Conservation (phyloP, 2,329 filamentous ascomycete genomes). For the Talaromyces amestolkiae region DNA sequence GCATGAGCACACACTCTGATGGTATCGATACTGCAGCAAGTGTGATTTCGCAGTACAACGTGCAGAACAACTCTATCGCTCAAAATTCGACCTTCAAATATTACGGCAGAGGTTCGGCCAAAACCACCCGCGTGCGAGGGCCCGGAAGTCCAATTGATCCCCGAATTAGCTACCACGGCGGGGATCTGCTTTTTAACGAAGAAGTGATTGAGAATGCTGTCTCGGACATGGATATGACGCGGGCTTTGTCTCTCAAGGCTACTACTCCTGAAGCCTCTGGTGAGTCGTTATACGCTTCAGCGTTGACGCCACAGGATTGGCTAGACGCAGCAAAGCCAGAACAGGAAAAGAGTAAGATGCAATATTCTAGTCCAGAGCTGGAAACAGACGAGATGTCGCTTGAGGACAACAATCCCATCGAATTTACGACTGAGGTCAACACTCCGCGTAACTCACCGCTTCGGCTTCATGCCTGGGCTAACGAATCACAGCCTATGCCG, state of each 20-base stretch:
- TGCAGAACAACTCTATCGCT: conserved; percentile 27
- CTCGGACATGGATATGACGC: conserved; percentile 26
- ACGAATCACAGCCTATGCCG: conserved; percentile 22
- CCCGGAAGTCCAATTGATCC: conserved; percentile 28
- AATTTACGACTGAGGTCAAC: conserved; percentile 21
- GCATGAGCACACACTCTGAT: conserved; percentile 29
- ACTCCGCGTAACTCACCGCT: conserved; percentile 30
- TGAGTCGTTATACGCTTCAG: conserved; percentile 26
- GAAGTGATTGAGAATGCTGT: conserved; percentile 25
- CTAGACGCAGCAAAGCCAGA: conserved; percentile 37
- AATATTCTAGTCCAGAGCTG: neutral
- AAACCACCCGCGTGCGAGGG: conserved; percentile 27
- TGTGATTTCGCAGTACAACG: conserved; percentile 30
- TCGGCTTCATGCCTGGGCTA: conserved; percentile 27
- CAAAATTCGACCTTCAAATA: conserved; percentile 30
- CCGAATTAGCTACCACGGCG: conserved; percentile 24
- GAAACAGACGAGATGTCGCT: neutral
- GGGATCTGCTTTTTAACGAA: conserved; percentile 25
- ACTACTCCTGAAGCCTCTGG: conserved; percentile 20
- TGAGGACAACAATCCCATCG: neutral
- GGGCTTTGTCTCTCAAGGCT: conserved; percentile 23
- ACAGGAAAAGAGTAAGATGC: neutral
- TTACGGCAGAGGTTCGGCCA: conserved; percentile 29
- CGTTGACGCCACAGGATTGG: conserved; percentile 44
- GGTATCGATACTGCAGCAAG: conserved; percentile 35